These are phyloP conservation scores for Gossypium arboreum DNA, from an alignment of 345 rosid genomes.

Conservation along the genomic window DNA sequence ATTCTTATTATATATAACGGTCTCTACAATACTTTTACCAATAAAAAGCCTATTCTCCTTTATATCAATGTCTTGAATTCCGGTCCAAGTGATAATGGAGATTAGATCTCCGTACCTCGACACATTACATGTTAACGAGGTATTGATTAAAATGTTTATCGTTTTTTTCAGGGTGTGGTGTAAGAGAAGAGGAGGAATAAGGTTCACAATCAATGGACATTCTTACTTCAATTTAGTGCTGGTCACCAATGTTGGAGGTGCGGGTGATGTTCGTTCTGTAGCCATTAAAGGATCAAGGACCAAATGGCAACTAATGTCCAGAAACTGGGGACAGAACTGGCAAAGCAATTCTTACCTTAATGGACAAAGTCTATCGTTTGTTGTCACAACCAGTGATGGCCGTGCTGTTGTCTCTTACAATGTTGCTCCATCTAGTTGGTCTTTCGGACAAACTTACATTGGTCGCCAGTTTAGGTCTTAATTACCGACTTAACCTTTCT, in stretches of 20 bases:
- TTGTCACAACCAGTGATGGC: constrained; percentile 62
- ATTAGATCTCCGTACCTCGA: not conserved
- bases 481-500: not conserved
- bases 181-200: constrained; percentile 61
- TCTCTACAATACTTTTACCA: too few species aligned
- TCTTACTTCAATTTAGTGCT: constrained; percentile 75
- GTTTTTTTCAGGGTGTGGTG: constrained; percentile 48
- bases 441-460: constrained; percentile 67
- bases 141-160: not conserved
- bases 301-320: constrained; percentile 67
- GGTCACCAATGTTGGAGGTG: constrained; percentile 72
- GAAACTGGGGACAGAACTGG: constrained; percentile 91
- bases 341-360: constrained; percentile 72
- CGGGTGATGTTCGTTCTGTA: constrained; percentile 65
- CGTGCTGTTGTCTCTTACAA: constrained; percentile 58
- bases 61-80: too few species aligned
- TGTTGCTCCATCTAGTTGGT: constrained; percentile 63
- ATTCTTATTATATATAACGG: too few species aligned
- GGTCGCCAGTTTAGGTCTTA: constrained; percentile 59
- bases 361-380: constrained; percentile 67
- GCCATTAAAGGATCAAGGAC: constrained; percentile 59
- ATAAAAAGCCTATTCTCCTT: too few species aligned
- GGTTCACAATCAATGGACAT: constrained; percentile 74
- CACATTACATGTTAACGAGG: not conserved
- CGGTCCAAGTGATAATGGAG: too few species aligned